Evolutionary conservation across 805 yeast genomes (phyloP).

Genomic region (Candida quercuum): DNA sequence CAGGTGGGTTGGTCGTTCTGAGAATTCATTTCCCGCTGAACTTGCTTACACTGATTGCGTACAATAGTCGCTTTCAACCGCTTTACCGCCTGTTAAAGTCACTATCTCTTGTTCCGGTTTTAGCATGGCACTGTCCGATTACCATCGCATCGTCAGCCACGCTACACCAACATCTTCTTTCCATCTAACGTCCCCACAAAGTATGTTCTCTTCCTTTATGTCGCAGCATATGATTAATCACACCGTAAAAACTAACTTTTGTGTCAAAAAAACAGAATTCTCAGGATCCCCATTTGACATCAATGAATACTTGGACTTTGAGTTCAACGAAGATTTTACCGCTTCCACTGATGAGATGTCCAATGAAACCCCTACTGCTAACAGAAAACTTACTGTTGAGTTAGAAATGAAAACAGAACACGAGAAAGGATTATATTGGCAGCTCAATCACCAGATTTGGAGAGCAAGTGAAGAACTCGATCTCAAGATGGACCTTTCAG

Average conservation of each 20-base stretch:
- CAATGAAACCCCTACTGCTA: not conserved
- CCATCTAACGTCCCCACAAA: not conserved
- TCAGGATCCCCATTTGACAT: slow-evolving; percentile 21
- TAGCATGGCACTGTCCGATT: not conserved
- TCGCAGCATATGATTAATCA: too few relatives aligned
- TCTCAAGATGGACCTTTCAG: too few relatives aligned
- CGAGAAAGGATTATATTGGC: too few relatives aligned
- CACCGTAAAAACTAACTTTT: too few relatives aligned
- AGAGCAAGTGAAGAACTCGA: too few relatives aligned
- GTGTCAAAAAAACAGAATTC: not conserved
- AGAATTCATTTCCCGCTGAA: too few relatives aligned
- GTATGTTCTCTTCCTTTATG: not conserved
- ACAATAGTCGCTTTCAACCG: too few relatives aligned
- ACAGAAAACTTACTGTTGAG: not conserved
- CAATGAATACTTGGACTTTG: slow-evolving; percentile 19
- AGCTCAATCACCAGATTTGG: not conserved
- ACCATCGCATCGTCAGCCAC: not conserved
- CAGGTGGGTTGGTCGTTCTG: too few relatives aligned
- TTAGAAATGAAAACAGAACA: not conserved
- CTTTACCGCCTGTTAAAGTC: too few relatives aligned
- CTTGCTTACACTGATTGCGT: too few relatives aligned
- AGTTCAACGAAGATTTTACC: slow-evolving; percentile 20
- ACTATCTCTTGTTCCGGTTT: too few relatives aligned
- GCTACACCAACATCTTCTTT: not conserved
- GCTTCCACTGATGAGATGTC: slow-evolving; percentile 8